phyloP scores from a whole-genome alignment of 148 eudicot genomes.

The Simmondsia chinensis region DNA sequence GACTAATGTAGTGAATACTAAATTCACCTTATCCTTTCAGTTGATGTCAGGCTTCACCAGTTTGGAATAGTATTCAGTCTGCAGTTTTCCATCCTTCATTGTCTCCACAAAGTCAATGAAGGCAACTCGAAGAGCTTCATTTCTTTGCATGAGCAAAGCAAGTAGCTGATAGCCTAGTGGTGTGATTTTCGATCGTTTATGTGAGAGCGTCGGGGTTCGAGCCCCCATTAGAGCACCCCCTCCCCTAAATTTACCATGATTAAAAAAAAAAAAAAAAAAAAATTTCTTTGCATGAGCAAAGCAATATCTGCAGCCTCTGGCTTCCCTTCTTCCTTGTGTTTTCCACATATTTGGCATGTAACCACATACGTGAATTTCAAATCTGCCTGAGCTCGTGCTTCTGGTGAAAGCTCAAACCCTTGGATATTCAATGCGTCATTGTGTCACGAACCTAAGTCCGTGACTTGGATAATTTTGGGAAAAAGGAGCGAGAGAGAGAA shows the following conservation, averaged over 20 bases:
- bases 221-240: no score
- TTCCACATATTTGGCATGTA: constrained; percentile 74
- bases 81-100: constrained; percentile 45
- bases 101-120: constrained; percentile 61
- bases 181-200: no score
- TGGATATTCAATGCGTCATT: constrained; percentile 30
- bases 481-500: no score
- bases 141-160: constrained; percentile 18
- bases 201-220: no score
- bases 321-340: constrained; percentile 67
- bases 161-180: no score
- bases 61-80: constrained; percentile 54
- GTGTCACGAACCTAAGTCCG: no score
- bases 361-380: constrained; percentile 72
- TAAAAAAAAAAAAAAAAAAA: no score
- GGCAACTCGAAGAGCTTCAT: constrained; percentile 79
- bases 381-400: constrained; percentile 73
- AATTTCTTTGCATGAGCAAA: constrained; percentile 51
- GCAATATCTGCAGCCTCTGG: constrained; percentile 85
- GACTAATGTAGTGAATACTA: no score
- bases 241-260: no score
- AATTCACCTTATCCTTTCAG: constrained; percentile 60
- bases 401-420: constrained; percentile 68
- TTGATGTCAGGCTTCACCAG: constrained; percentile 71
- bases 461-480: no score